These are phyloP conservation scores for Monosporascus cannonballus DNA, from an alignment of 2,329 filamentous ascomycete species.

Conservation along the genomic window DNA sequence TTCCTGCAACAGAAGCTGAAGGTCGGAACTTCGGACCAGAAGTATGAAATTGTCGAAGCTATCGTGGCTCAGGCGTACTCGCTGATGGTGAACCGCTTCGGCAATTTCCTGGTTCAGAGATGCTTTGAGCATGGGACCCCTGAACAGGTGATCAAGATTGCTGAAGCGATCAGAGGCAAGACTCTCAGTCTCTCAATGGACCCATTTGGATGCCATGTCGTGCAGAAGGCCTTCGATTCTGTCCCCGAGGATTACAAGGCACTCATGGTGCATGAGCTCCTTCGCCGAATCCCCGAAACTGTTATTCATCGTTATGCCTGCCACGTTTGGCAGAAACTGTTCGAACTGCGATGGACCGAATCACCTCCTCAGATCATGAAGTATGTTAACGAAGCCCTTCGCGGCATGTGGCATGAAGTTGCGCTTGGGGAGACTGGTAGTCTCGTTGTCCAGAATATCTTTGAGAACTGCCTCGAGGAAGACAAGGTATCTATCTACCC, in stretches of 20 bases:
- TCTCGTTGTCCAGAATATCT: conserved; percentile 97
- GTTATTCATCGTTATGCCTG: conserved; percentile 98
- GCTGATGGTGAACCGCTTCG: conserved; percentile 97
- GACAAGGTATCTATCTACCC: conserved; percentile 67
- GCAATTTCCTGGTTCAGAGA: conserved; percentile 95
- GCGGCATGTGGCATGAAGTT: conserved; percentile 98
- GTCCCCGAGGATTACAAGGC: conserved; percentile 97
- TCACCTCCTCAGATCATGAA: conserved; percentile 97
- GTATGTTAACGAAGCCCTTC: conserved; percentile 90
- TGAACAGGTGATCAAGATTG: conserved; percentile 91
- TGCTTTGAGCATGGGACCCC: conserved; percentile 97
- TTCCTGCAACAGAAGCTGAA: conserved; percentile 99
- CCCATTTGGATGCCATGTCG: conserved; percentile 94
- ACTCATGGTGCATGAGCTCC: conserved; percentile 96
- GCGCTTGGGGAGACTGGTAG: conserved; percentile 96
- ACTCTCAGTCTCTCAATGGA: conserved; percentile 96
- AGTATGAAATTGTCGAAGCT: conserved; percentile 93
- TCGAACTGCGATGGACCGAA: conserved; percentile 92
- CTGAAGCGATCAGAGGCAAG: conserved; percentile 87
- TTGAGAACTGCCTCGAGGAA: conserved; percentile 97
- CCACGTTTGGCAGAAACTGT: conserved; percentile 99
- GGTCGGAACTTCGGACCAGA: conserved; percentile 89
- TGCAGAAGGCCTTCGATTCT: conserved; percentile 97
- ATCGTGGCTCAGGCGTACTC: conserved; percentile 94
- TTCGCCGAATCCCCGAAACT: conserved; percentile 92